phyloP scores from a whole-genome alignment of 192 early-diverging fungal species.

The Mortierella hygrophila region DNA sequence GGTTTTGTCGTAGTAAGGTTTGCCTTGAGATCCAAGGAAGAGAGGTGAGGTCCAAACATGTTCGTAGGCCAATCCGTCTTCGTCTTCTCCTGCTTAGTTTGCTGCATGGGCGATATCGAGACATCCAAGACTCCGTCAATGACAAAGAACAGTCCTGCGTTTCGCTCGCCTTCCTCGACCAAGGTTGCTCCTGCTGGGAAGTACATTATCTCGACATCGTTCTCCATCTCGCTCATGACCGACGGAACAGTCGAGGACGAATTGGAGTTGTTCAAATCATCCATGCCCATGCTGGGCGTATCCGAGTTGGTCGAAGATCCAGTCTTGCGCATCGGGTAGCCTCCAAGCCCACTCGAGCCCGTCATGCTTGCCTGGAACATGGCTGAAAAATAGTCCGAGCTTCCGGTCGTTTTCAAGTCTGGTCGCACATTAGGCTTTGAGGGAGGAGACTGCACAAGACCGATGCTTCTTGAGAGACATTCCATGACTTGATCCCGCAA shows the following conservation, averaged over 20 bases:
- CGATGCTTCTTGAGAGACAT: constrained; percentile 73
- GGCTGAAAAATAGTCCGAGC: constrained; percentile 53
- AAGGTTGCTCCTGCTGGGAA: constrained; percentile 80
- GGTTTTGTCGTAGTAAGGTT: constrained; percentile 26
- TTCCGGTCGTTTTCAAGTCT: constrained; percentile 36
- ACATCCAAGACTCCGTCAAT: constrained; percentile 92
- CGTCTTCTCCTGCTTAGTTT: constrained; percentile 22
- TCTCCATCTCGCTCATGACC: constrained; percentile 58
- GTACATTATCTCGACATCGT: constrained; percentile 81
- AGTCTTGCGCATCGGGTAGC: constrained; percentile 36
- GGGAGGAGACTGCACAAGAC: constrained; percentile 50
- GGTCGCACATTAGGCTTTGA: constrained; percentile 20
- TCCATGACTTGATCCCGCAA: constrained; percentile 72
- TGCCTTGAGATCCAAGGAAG: constrained; percentile 30
- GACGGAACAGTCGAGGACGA: constrained; percentile 37
- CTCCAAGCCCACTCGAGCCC: constrained; percentile 7
- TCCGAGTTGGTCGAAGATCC: constrained; percentile 43
- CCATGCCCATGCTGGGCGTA: constrained; percentile 12
- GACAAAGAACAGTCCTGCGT: constrained; percentile 90
- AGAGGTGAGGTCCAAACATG: constrained; percentile 40
- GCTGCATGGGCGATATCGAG: constrained; percentile 61
- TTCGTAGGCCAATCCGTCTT: constrained; percentile 21
- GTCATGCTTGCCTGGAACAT: constrained; percentile 47
- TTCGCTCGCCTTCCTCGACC: constrained; percentile 87
- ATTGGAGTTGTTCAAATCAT: constrained; percentile 37